Percentiles rank a stretch among this genome's conserved stretches.
Evolutionary conservation across 2,329 filamentous ascomycete species (phyloP).

Genomic region (Epichloe typhina): DNA sequence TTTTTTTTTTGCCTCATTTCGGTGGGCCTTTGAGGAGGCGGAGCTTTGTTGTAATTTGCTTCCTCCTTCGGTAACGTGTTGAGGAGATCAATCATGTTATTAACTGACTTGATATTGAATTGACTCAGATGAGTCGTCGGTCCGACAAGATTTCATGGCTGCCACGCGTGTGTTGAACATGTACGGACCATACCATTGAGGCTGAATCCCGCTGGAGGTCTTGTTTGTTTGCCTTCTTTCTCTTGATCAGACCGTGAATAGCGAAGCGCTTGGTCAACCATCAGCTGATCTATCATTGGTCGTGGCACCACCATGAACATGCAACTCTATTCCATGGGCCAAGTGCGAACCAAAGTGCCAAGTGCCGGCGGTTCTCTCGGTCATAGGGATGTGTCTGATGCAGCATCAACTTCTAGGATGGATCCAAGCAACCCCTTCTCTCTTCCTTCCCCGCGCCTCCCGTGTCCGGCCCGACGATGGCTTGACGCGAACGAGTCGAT

Average conservation of each 20-base stretch:
- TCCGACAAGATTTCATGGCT: neutral
- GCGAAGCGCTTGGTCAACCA: too few relatives aligned
- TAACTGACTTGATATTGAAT: too few relatives aligned
- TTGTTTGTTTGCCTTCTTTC: too few relatives aligned
- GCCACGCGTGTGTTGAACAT: neutral
- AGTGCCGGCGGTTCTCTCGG: neutral
- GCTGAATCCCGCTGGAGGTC: neutral
- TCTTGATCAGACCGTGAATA: neutral
- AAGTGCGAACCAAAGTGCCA: neutral
- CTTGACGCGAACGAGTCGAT: neutral
- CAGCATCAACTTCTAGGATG: neutral
- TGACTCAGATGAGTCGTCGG: neutral
- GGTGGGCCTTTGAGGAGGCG: neutral
- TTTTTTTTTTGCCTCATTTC: neutral
- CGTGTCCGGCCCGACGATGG: neutral
- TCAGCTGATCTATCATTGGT: neutral
- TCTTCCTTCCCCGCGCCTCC: neutral
- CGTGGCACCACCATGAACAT: neutral
- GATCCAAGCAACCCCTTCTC: neutral
- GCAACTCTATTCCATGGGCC: neutral
- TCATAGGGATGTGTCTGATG: neutral
- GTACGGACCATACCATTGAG: neutral
- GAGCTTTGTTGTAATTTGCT: neutral
- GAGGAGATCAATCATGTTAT: neutral
- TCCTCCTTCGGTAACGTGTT: neutral